phyloP scores from a whole-genome alignment of 148 eudicot species.

The Amaranthus hypochondriacus region DNA sequence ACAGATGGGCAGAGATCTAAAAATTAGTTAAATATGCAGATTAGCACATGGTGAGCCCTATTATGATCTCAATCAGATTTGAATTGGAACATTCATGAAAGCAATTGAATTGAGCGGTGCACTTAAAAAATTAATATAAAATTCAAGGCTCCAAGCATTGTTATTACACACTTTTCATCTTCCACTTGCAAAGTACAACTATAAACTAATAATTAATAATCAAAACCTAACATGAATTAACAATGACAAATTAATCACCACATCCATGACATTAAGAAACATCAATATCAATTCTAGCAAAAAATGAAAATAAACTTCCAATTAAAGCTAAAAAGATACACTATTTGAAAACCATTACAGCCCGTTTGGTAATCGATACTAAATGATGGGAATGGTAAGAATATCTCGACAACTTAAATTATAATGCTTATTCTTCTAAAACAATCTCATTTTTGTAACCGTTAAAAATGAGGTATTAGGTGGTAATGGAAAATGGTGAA shows the following conservation, averaged over 20 bases:
- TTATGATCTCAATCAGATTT: background rate
- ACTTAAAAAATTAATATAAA: background rate
- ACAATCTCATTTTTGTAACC: no score
- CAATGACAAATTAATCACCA: background rate
- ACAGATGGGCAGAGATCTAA: slow-evolving; percentile 1
- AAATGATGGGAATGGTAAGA: no score
- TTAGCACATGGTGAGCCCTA: background rate
- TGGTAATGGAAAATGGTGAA: no score
- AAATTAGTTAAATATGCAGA: background rate
- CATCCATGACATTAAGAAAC: background rate
- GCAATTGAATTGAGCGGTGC: background rate
- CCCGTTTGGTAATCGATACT: no score
- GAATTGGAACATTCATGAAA: background rate
- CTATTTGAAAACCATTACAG: no score
- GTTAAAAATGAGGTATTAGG: no score
- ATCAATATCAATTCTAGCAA: background rate
- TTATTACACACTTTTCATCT: background rate
- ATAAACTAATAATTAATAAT: background rate
- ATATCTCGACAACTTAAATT: no score
- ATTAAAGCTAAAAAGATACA: no score
- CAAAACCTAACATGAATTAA: background rate
- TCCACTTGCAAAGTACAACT: background rate
- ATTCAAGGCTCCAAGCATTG: background rate
- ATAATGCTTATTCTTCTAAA: no score
- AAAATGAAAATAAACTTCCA: background rate